Evolutionary conservation across 2,329 filamentous ascomycete species (phyloP).

Genomic region (Penicillium oxalicum): DNA sequence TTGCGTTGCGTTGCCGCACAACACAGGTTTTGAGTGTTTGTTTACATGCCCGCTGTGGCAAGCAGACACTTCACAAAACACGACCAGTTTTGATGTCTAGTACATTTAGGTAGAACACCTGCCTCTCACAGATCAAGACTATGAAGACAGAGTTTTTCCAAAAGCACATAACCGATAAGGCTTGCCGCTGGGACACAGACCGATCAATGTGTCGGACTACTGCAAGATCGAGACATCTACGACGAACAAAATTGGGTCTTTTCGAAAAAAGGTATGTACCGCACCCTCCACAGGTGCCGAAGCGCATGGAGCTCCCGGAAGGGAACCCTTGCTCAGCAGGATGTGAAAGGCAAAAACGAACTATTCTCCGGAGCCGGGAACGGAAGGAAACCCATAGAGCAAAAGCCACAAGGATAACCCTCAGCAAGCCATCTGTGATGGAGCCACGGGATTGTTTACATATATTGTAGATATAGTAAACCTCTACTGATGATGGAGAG

Average conservation of each 20-base stretch:
- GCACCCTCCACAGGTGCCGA: constrained; percentile 43
- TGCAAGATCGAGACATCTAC: neutral
- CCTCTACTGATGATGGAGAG: constrained; percentile 48
- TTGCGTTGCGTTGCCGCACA: too few species aligned
- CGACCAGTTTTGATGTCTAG: too few species aligned
- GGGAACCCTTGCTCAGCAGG: constrained; percentile 42
- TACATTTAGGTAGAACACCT: too few species aligned
- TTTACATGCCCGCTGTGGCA: too few species aligned
- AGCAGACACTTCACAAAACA: too few species aligned
- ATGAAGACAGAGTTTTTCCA: too few species aligned
- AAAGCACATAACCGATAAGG: neutral
- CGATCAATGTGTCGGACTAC: neutral
- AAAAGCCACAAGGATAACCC: constrained; percentile 43
- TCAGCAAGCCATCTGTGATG: constrained; percentile 45
- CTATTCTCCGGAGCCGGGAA: constrained; percentile 45
- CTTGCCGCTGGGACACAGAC: neutral
- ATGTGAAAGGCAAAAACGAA: constrained; percentile 41
- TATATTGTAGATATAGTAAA: constrained; percentile 43
- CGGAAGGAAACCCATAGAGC: constrained; percentile 45
- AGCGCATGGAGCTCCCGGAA: constrained; percentile 38
- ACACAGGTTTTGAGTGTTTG: too few species aligned
- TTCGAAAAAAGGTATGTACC: constrained; percentile 32
- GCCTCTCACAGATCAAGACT: too few species aligned
- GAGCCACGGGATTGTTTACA: constrained; percentile 44
- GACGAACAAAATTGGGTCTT: neutral